Evolutionary conservation across 805 yeast genomes (phyloP).

Genomic region (Pichia sporocuriosa): DNA sequence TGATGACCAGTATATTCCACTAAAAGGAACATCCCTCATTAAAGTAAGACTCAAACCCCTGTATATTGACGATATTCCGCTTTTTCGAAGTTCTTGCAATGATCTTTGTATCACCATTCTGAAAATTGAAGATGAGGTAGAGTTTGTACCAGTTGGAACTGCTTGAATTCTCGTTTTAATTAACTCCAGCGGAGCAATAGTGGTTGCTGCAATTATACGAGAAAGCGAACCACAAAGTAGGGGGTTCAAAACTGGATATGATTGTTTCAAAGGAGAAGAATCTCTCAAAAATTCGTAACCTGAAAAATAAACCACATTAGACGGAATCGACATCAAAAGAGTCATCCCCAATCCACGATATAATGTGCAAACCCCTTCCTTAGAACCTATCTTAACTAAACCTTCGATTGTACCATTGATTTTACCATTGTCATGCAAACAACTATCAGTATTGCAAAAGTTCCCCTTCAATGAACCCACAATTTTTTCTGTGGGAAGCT

Average conservation of each 20-base stretch:
- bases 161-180: conserved; percentile 86
- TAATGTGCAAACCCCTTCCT: conserved; percentile 71
- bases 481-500: conserved; percentile 14
- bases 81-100: conserved; percentile 36
- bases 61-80: conserved; percentile 65
- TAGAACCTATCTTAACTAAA: conserved; percentile 50
- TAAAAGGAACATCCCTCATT: conserved; percentile 97
- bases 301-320: conserved; percentile 88
- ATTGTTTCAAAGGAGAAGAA: conserved; percentile 46
- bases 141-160: conserved; percentile 42
- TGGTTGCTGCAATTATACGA: conserved; percentile 73
- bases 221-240: conserved; percentile 81
- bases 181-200: conserved; percentile 81
- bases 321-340: conserved; percentile 82
- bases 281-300: conserved; percentile 88
- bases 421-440: conserved; percentile 33
- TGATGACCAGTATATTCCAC: conserved; percentile 89
- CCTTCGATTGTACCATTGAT: conserved; percentile 74
- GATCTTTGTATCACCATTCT: conserved; percentile 35
- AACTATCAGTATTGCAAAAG: conserved; percentile 32
- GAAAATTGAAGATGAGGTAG: conserved; percentile 37
- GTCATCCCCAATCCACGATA: conserved; percentile 89
- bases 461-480: conserved; percentile 20
- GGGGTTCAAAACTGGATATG: conserved; percentile 50
- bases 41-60: conserved; percentile 82